phyloP scores from a whole-genome alignment of 306 rosid genomes.

The Cucumis melo region DNA sequence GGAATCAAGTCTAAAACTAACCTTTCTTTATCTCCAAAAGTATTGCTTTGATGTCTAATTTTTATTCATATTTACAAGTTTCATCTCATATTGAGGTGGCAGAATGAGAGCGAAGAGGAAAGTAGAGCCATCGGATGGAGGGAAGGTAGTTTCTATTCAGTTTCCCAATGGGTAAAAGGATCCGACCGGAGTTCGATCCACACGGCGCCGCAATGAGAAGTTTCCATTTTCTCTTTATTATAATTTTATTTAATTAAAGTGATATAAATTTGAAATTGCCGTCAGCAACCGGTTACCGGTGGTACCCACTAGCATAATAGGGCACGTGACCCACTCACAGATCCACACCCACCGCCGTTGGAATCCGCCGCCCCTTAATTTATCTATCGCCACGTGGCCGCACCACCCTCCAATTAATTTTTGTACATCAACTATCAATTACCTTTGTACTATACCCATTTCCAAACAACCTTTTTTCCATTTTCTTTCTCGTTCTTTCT shows the following conservation, averaged over 20 bases:
- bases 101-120: neutral
- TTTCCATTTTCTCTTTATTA: neutral
- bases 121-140: neutral
- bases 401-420: neutral
- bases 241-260: neutral
- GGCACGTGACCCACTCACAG: neutral
- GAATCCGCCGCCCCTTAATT: neutral
- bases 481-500: no score
- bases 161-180: neutral
- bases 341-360: constrained; percentile 3
- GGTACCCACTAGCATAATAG: neutral
- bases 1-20: no score
- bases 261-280: no score
- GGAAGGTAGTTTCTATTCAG: neutral
- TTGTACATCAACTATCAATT: neutral
- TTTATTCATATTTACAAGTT: no score
- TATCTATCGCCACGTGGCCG: constrained; percentile 1
- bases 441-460: neutral
- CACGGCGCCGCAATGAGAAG: neutral
- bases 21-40: no score
- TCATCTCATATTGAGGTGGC: neutral
- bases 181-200: neutral
- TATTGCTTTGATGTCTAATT: no score
- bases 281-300: constrained; percentile 4
- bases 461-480: no score